A percentile compares a stretch with the other conserved stretches of the same genome.
phyloP scores from a whole-genome alignment of 2,329 filamentous ascomycete species.

The Shiraia sp. region DNA sequence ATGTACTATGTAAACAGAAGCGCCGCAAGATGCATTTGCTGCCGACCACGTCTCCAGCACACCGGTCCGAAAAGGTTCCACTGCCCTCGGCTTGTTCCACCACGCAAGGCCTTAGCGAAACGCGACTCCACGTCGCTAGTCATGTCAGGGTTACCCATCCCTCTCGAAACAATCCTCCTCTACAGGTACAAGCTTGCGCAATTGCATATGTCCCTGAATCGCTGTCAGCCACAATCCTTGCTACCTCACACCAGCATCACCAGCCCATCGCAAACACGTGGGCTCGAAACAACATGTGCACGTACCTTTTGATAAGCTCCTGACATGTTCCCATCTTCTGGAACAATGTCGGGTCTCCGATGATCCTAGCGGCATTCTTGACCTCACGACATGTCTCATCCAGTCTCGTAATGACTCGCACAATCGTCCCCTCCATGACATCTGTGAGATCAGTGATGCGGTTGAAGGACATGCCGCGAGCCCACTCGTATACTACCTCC shows the following conservation, averaged over 20 bases:
- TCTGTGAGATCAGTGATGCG: slow-evolving; percentile 96
- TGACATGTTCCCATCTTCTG: slow-evolving; percentile 97
- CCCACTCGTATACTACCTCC: slow-evolving; percentile 99
- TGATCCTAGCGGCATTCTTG: slow-evolving; percentile 93
- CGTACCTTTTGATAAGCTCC: slow-evolving; percentile 96
- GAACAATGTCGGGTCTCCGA: slow-evolving; percentile 90
- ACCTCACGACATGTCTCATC: slow-evolving; percentile 98
- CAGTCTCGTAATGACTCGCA: slow-evolving; percentile 87
- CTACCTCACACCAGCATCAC: neutral
- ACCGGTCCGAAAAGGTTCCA: too few species aligned
- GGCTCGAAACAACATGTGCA: too few species aligned
- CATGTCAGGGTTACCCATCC: neutral
- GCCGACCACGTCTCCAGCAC: too few species aligned
- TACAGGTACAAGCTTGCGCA: slow-evolving; percentile 47
- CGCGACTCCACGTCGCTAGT: neutral
- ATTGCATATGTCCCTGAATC: slow-evolving; percentile 45
- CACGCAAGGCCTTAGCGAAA: neutral
- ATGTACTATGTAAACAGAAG: too few species aligned
- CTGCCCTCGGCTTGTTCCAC: too few species aligned
- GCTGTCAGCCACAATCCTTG: slow-evolving; percentile 20
- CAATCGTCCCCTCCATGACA: slow-evolving; percentile 95
- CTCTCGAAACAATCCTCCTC: slow-evolving; percentile 9
- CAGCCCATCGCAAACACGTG: slow-evolving; percentile 1
- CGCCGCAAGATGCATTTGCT: too few species aligned
- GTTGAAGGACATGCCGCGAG: slow-evolving; percentile 95